Percentiles rank a stretch among this genome's conserved stretches.
Conservation (phyloP, 73 alveolate species). For the Paramecium primaurelia region DNA sequence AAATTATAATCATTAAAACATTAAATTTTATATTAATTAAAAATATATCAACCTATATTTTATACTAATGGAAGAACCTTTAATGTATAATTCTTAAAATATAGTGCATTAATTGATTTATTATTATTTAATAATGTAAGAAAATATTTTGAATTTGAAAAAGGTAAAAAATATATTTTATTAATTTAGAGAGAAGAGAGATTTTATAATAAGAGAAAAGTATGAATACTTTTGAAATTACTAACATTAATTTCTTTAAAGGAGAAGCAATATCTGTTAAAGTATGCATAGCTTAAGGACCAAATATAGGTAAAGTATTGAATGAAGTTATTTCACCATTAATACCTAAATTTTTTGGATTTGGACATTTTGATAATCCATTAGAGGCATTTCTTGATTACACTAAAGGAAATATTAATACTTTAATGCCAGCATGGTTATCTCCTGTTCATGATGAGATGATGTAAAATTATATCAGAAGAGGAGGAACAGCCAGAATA, state of each 20-base stretch:
- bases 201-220: background rate
- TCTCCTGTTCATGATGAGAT: conserved; percentile 27
- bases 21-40: background rate
- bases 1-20: background rate
- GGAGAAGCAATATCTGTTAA: conserved; percentile 3
- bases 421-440: background rate
- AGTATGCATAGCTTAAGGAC: conserved; percentile 14
- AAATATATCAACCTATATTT: background rate
- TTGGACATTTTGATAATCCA: background rate
- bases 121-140: conserved; percentile 14
- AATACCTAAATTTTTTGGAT: conserved; percentile 26
- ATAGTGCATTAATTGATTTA: background rate
- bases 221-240: background rate
- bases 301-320: background rate
- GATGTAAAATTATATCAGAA: conserved; percentile 21
- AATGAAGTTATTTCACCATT: conserved; percentile 18
- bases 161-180: background rate
- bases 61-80: background rate
- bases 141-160: conserved; percentile 17
- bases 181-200: background rate
- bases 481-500: conserved; percentile 19
- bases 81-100: background rate
- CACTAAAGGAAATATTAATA: conserved; percentile 17
- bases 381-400: conserved; percentile 12
- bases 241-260: background rate